These are phyloP conservation scores for Alternaria triticina DNA, from an alignment of 2,329 filamentous ascomycete genomes.

Conservation along the genomic window DNA sequence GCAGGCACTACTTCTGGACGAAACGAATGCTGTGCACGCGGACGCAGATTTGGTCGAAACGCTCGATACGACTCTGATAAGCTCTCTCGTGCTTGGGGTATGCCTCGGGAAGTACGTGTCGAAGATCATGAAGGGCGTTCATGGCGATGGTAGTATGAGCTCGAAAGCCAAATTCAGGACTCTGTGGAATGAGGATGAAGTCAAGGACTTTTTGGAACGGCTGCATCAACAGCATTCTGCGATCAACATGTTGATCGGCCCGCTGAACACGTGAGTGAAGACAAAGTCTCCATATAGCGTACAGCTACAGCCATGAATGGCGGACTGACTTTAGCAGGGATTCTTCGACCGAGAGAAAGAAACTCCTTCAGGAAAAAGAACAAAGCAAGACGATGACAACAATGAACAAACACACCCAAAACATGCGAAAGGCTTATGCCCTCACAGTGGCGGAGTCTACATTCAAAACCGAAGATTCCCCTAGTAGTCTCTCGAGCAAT, in stretches of 20 bases:
- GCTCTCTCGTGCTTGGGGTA: background rate
- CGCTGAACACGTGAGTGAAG: background rate
- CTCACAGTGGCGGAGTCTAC: conserved; percentile 21
- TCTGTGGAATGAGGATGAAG: background rate
- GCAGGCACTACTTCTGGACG: background rate
- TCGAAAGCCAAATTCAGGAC: background rate
- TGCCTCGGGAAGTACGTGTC: background rate
- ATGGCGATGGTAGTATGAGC: background rate
- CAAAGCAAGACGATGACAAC: conserved; percentile 7
- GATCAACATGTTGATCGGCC: background rate
- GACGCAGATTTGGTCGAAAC: background rate
- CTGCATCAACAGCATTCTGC: background rate
- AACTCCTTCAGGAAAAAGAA: background rate
- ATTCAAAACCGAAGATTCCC: conserved; percentile 2
- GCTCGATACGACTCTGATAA: background rate
- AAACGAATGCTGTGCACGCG: background rate
- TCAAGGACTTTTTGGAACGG: background rate
- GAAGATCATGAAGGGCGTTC: background rate
- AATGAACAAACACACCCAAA: conserved; percentile 10
- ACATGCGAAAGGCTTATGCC: conserved; percentile 10
- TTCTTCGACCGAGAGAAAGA: conserved; percentile 7
- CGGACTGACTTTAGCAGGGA: background rate
- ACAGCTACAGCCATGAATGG: background rate
- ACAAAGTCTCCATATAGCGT: background rate
- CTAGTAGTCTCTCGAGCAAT: background rate